Conservation (phyloP, 768 basidiomycete species). For the Lactifluus piperatus region DNA sequence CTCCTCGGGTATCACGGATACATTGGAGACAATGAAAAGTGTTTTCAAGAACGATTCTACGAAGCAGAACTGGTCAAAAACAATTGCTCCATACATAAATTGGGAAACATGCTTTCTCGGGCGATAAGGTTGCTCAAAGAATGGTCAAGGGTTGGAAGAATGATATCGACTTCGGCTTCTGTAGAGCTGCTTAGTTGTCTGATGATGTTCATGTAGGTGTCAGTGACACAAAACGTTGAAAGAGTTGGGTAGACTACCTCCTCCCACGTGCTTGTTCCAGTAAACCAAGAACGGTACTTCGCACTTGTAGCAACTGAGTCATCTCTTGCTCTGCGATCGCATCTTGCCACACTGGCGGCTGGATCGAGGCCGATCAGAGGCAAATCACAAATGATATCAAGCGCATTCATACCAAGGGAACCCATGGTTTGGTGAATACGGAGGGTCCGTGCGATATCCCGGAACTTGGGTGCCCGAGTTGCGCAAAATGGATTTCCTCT, state of each 20-base stretch:
- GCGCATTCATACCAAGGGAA: slow-evolving; percentile 45
- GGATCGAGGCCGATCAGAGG: background rate
- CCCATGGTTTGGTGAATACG: slow-evolving; percentile 68
- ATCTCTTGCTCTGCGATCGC: slow-evolving; percentile 50
- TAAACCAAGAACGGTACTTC: slow-evolving; percentile 51
- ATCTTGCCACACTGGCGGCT: slow-evolving; percentile 61
- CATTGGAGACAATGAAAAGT: slow-evolving; percentile 77
- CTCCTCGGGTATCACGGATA: slow-evolving; percentile 39
- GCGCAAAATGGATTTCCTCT: slow-evolving; percentile 65
- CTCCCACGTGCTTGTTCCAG: slow-evolving; percentile 69
- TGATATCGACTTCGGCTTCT: slow-evolving; percentile 66
- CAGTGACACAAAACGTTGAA: background rate
- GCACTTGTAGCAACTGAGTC: slow-evolving; percentile 49
- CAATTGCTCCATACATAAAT: background rate
- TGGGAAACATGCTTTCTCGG: slow-evolving; percentile 31
- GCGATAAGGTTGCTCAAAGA: slow-evolving; percentile 29
- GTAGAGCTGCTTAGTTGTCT: slow-evolving; percentile 69
- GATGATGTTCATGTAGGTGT: slow-evolving; percentile 24
- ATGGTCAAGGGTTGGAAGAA: slow-evolving; percentile 34
- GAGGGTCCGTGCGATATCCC: slow-evolving; percentile 34
- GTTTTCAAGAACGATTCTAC: slow-evolving; percentile 60
- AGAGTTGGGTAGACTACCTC: slow-evolving; percentile 40
- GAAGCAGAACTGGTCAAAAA: background rate
- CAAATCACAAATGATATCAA: background rate
- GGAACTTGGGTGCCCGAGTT: slow-evolving; percentile 11